Evolutionary conservation across 2,329 filamentous ascomycete genomes (phyloP), one percentile per base, ranked within the genome.

Genomic region (Penicillium palitans): DNA sequence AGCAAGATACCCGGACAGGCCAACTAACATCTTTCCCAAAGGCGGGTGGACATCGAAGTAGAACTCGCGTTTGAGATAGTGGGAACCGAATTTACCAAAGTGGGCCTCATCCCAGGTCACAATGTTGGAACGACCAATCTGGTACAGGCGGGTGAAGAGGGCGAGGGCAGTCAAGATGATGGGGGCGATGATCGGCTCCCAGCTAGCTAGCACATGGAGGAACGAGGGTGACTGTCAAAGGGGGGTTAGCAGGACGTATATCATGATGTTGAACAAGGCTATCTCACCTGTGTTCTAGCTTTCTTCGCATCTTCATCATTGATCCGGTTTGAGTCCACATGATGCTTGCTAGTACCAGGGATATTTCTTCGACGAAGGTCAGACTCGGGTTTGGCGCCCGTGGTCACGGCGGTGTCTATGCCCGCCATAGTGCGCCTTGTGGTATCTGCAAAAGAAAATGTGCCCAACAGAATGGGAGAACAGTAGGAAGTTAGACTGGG

Each of bases 61-160:
- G 83, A 98, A 97, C 78, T 99, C 95, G 76, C 93, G 91, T 78
- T 99, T 97, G 74, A 99, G 88, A 78, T 99, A 99, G 79, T 99
- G 93, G 69, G 93, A 98, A 64, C 95, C 95, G 77, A 99, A 99
- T 81, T 99, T 99, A 53, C 78, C 78, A 65, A 80, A 80, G 65
- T 90, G 87, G 67, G 87, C 87, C 79, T 90, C 87, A 74, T 90
- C 87, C 87, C 87, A 90, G 48, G 87, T 90, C 59, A 90, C 87
- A 68, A 90, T 90, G 61, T 85, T 82, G 46, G 87, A 90, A 51
- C 86, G 75, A 57, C 86, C 86, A 70, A 88, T 88, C 73, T 84
- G 86, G 76, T 84, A 88, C 78, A 87, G 82, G 66, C 86, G 83
- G 45, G 85, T 88, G 74, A 88, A 87, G 74, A 88, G 82, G 61